These are phyloP conservation scores for Lentinula lateritia DNA, from an alignment of 768 basidiomycete genomes.

Conservation along the genomic window DNA sequence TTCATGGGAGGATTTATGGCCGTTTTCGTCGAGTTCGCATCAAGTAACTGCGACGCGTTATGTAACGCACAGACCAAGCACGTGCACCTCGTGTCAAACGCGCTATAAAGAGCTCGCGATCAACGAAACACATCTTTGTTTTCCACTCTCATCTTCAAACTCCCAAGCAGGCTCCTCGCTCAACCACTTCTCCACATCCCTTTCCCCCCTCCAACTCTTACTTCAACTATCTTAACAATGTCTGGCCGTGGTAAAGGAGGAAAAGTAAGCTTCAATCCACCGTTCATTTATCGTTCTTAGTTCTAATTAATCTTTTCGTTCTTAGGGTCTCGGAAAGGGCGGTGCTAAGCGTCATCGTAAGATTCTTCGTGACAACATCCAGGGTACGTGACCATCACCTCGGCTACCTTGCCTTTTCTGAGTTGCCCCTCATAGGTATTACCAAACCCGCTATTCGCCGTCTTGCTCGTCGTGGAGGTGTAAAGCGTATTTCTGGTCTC, in stretches of 20 bases:
- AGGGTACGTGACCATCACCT: neutral
- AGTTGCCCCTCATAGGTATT: neutral
- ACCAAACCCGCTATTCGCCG: slow-evolving; percentile 8
- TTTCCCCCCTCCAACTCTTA: neutral
- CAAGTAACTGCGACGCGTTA: neutral
- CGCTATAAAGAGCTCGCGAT: neutral
- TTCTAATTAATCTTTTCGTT: neutral
- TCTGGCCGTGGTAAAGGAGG: slow-evolving; percentile 8
- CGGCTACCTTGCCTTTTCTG: neutral
- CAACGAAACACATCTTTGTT: neutral
- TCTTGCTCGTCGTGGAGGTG: slow-evolving; percentile 9
- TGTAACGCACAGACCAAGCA: neutral
- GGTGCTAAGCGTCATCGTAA: slow-evolving; percentile 8
- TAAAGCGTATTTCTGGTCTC: slow-evolving; percentile 6
- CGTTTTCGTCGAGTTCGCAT: too few relatives aligned
- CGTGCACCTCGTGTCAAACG: neutral
- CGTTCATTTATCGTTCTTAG: neutral
- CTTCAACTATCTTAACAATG: neutral
- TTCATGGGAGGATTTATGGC: too few relatives aligned
- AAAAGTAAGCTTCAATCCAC: neutral
- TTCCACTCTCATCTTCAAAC: neutral
- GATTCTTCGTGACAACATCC: slow-evolving; percentile 9
- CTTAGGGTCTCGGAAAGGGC: slow-evolving; percentile 7
- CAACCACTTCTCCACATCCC: neutral
- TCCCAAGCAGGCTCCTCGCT: neutral